Evolutionary conservation across 805 yeast genomes (phyloP), one percentile per base, ranked within the genome.

Genomic region (Metschnikowia henanensis): DNA sequence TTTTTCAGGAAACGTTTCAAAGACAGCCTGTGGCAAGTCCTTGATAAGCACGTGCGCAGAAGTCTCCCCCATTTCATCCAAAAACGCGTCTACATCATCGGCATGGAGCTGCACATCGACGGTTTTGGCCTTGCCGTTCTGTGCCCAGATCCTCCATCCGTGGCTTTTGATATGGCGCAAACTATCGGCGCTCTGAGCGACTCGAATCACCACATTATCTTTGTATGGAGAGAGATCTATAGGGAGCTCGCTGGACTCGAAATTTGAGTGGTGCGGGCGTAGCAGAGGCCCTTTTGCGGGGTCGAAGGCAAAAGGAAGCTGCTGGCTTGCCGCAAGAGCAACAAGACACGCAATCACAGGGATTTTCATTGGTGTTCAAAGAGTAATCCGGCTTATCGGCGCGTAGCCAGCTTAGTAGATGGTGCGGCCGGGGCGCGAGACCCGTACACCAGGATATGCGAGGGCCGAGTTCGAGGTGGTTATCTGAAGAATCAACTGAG

Each of bases 1-100:
- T 5, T 50, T 43, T 26, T 53, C 43, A 1, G 87, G 84, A 45
- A 64, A 78, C 0, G 86, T 73, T 50, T 82, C 84, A 46, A 57
- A 72, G 0, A 85, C 70, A 0, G 76, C 64, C 52, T 78, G 80
- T 1, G 85, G 72, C 42, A 85, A 64, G 57, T 85, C 85, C 1
- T 66, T 68, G 35, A 85, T 73, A 12, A 83, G 62, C 3, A 77
- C 57, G n/a, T 66, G 53, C 50, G 47, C 45, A 6, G 71, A 60
- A 0, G 64, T 52, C 19, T 66, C 53, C 6, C 50, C 50, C 16
- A 41, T 44, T 3, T 42, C 53, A 31, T 50, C 44, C 21, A 41
- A 29, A 17, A 62, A 51, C 21, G 37, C 25, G 7, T 51, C 52
- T 15, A 29, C 41, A 20, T 39, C 46, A 13, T 45, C 50, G 23